Evolutionary conservation across 2,329 filamentous ascomycete species (phyloP).

Genomic region (Cladosporium sp.): DNA sequence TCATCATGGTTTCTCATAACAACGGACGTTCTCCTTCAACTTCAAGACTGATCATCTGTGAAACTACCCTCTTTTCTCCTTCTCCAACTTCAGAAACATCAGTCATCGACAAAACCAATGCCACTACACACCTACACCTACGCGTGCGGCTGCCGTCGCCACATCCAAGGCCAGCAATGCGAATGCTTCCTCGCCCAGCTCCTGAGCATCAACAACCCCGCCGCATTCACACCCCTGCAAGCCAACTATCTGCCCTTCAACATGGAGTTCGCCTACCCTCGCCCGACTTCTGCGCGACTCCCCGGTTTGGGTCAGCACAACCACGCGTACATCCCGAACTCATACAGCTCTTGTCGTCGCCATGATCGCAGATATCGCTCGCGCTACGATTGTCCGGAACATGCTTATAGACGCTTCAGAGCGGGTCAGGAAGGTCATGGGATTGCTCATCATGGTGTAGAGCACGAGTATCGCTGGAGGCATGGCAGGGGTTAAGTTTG

Average conservation of each 20-base stretch:
- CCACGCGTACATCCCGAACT: background rate
- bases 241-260: constrained; percentile 20
- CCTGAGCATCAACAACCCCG: constrained; percentile 20
- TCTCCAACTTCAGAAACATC: background rate
- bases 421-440: background rate
- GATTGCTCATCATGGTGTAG: too few relatives aligned
- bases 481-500: too few relatives aligned
- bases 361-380: constrained; percentile 10
- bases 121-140: constrained; percentile 23
- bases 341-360: constrained; percentile 8
- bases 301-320: background rate
- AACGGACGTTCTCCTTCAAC: too few relatives aligned
- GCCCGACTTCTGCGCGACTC: constrained; percentile 38
- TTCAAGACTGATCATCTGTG: too few relatives aligned
- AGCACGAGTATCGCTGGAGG: background rate
- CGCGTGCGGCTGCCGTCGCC: constrained; percentile 21
- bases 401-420: background rate
- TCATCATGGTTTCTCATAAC: too few relatives aligned
- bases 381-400: constrained; percentile 7
- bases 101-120: constrained; percentile 13
- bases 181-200: constrained; percentile 21
- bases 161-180: constrained; percentile 22
- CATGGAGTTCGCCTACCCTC: background rate
- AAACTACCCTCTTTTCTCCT: too few relatives aligned
- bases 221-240: constrained; percentile 11